Base-by-base conservation (phyloP, 2,329 filamentous ascomycete genomes). In the Alternaria gaisen region DNA sequence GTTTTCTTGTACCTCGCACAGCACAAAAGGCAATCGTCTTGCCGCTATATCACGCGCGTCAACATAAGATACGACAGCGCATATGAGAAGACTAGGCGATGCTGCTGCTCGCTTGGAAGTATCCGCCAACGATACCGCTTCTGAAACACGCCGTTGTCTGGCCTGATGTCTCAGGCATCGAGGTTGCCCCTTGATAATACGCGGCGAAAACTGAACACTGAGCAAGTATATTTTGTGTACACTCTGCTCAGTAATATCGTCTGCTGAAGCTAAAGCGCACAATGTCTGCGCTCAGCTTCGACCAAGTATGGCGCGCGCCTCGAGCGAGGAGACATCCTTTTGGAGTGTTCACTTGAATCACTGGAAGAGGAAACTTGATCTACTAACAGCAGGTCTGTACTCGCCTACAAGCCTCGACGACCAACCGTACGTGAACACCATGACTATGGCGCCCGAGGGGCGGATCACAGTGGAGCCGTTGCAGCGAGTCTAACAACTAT, bases 141-240 rank as follows among this genome's bases (percentile, higher is more conserved):
- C 40, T 56, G 57, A 60, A 60, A 60, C 57, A 14, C 46, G 42
- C 57, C 53, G 3, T 34, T 40, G 53, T 60, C 44, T 51, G 55
- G 53, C 40, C 44, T 50, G 44, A 32, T 41, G 43, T 44, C 40
- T 60, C 40, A 56, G 57, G 53, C 53, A 50, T 26, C 46, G 24
- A 50, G 46, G 14, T 11, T 14, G 30, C 34, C 14, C 24, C 57
- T 48, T 38, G 53, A 41, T 34, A 34, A 5, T 22, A 56, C 30
- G 30, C 16, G 6, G 46, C 46, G 18, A 46, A 30, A 28, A 36
- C 22, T 46, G 53, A 40, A 41, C 11, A 28, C 28, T 60, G 46
- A 26, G 40, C 32, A 41, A 41, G 16, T 28, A 46, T 22, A 18
- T 60, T 26, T 56, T 11, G 32, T 40, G 30, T 42, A 38, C 26